A percentile compares a stretch with the other conserved stretches of the same genome.
These are phyloP conservation scores for Trametes cinnabarina DNA, from an alignment of 768 basidiomycete genomes.

Conservation along the genomic window DNA sequence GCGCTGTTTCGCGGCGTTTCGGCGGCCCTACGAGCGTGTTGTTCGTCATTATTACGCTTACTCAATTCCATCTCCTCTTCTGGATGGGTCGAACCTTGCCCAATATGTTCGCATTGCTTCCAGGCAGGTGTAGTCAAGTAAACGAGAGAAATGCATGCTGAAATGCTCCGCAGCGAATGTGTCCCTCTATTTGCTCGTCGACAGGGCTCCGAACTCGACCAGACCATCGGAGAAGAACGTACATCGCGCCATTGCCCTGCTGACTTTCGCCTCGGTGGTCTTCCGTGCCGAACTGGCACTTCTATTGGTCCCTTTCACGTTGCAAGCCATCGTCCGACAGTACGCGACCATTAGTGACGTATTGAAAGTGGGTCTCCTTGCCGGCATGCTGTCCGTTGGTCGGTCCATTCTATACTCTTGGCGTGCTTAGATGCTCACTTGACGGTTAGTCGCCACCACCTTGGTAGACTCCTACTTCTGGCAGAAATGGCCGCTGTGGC, in stretches of 20 bases:
- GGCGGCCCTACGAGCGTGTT: conserved; percentile 54
- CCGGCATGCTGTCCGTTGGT: conserved; percentile 55
- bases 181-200: conserved; percentile 48
- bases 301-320: conserved; percentile 57
- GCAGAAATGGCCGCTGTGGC: conserved; percentile 73
- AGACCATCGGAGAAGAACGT: conserved; percentile 37
- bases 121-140: conserved; percentile 47
- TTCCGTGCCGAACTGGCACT: conserved; percentile 79
- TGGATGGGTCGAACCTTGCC: conserved; percentile 94
- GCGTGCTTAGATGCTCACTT: background rate
- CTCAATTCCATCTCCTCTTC: conserved; percentile 90
- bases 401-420: conserved; percentile 10
- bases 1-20: conserved; percentile 61
- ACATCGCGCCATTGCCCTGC: conserved; percentile 48
- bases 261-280: conserved; percentile 66
- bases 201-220: conserved; percentile 40
- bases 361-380: conserved; percentile 48
- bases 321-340: conserved; percentile 49
- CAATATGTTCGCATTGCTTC: conserved; percentile 86
- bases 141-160: background rate
- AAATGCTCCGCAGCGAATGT: conserved; percentile 51
- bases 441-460: conserved; percentile 52
- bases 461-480: conserved; percentile 86
- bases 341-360: conserved; percentile 44
- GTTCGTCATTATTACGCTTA: conserved; percentile 68